Evolutionary conservation across 495 filamentous ascomycete genomes (phyloP).

Genomic region (Hyaloscypha variabilis): DNA sequence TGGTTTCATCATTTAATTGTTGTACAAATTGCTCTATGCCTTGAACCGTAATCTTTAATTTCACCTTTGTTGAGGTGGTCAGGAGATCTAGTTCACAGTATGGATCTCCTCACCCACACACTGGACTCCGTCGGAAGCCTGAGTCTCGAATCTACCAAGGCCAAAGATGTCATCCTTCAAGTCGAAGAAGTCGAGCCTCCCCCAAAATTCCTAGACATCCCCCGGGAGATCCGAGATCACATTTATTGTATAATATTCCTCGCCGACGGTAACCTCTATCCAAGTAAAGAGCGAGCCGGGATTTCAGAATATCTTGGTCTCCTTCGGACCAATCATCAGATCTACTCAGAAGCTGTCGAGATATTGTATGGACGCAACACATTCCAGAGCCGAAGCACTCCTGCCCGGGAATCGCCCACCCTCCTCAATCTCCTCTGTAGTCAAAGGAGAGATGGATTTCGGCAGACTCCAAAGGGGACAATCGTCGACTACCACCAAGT

Average conservation of each 20-base stretch:
- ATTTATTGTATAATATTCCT: conserved; percentile 16
- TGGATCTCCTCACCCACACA: not conserved
- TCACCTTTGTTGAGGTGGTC: not conserved
- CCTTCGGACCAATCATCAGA: conserved; percentile 19
- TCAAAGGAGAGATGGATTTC: conserved; percentile 13
- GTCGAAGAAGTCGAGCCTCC: conserved; percentile 9
- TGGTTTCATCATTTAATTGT: not conserved
- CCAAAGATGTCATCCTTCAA: conserved; percentile 9
- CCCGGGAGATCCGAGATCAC: conserved; percentile 23
- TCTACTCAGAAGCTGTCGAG: conserved; percentile 21
- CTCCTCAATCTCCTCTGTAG: conserved; percentile 15
- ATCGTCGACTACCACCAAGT: not conserved
- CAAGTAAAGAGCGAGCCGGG: conserved; percentile 20
- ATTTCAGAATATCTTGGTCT: conserved; percentile 11
- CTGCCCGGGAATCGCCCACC: not conserved
- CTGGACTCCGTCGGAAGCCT: not conserved
- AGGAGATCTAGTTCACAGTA: not conserved
- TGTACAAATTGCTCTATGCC: not conserved
- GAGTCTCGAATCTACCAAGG: not conserved
- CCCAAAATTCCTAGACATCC: conserved; percentile 11
- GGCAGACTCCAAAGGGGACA: not conserved
- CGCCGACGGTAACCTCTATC: conserved; percentile 8
- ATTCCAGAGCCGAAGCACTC: conserved; percentile 19
- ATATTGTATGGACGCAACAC: conserved; percentile 22
- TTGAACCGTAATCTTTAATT: not conserved